Percentiles rank a stretch among this genome's conserved stretches.
These are phyloP conservation scores for Debaryomyces robertsiae DNA, from an alignment of 1,139 yeast species.

Conservation along the genomic window DNA sequence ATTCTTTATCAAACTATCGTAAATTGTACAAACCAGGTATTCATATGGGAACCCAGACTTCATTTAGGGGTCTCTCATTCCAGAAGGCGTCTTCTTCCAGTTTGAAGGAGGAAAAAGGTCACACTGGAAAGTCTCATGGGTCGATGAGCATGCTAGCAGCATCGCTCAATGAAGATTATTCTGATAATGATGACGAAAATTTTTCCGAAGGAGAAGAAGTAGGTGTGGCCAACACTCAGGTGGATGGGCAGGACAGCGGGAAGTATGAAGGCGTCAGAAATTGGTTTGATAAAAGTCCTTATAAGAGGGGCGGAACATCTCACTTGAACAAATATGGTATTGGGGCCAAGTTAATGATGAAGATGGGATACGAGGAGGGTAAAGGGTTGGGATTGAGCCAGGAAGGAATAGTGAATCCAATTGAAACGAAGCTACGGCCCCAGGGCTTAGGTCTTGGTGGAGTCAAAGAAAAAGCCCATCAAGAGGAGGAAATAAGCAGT, in stretches of 20 bases:
- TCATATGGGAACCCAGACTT: slow-evolving; percentile 4
- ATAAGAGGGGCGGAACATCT: not conserved
- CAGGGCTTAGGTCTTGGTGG: slow-evolving; percentile 77
- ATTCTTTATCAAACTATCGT: not conserved
- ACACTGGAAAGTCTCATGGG: not conserved
- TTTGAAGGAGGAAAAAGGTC: slow-evolving; percentile 1
- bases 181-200: slow-evolving; percentile 26
- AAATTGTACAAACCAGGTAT: not conserved
- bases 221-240: not conserved
- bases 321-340: slow-evolving; percentile 60
- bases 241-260: not conserved
- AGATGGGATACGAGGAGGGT: slow-evolving; percentile 89
- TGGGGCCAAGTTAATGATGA: slow-evolving; percentile 76
- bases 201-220: slow-evolving; percentile 13
- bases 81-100: slow-evolving; percentile 11
- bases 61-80: slow-evolving; percentile 9
- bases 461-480: slow-evolving; percentile 36
- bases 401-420: slow-evolving; percentile 77
- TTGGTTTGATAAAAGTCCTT: slow-evolving; percentile 1
- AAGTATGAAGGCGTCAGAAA: not conserved
- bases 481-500: slow-evolving; percentile 17
- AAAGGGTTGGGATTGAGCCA: slow-evolving; percentile 74
- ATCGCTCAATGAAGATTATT: slow-evolving; percentile 22
- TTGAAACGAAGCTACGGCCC: slow-evolving; percentile 68
- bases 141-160: slow-evolving; percentile 17